Percentiles rank a stretch among this genome's conserved stretches.
Evolutionary conservation across 345 rosid species (phyloP).

Genomic region (Citrus medica): DNA sequence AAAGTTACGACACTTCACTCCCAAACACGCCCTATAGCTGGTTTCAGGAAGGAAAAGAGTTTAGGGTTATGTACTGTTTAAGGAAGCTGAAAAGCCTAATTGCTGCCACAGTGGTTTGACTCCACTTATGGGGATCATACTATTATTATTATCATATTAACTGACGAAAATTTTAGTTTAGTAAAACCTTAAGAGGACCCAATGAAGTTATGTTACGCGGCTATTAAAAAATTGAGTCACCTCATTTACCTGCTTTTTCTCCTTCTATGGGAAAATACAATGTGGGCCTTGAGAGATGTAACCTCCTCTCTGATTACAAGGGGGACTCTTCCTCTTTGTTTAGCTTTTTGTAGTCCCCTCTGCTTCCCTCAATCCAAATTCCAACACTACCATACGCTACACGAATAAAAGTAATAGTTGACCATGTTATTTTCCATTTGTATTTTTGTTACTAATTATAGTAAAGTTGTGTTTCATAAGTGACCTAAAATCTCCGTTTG

Average conservation of each 20-base stretch:
- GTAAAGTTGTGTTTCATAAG: background rate
- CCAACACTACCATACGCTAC: background rate
- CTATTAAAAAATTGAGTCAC: background rate
- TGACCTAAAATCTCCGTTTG: background rate
- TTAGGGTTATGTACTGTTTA: too few relatives aligned
- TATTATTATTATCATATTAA: background rate
- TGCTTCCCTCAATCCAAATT: background rate
- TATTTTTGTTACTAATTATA: background rate
- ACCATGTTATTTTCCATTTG: background rate
- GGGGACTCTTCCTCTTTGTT: background rate
- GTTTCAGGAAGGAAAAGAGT: background rate
- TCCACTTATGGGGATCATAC: background rate
- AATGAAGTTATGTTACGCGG: background rate
- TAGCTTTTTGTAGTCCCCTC: background rate
- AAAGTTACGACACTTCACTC: too few relatives aligned
- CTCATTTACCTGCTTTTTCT: background rate
- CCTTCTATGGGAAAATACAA: background rate
- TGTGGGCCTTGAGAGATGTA: background rate
- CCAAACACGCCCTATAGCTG: too few relatives aligned
- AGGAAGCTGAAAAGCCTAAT: background rate
- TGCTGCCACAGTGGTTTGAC: background rate
- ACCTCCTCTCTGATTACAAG: too few relatives aligned
- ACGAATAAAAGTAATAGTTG: background rate
- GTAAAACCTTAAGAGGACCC: background rate
- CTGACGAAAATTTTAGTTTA: background rate